phyloP scores from a whole-genome alignment of 208 protist genomes.

The Wallacemonas collosoma region DNA sequence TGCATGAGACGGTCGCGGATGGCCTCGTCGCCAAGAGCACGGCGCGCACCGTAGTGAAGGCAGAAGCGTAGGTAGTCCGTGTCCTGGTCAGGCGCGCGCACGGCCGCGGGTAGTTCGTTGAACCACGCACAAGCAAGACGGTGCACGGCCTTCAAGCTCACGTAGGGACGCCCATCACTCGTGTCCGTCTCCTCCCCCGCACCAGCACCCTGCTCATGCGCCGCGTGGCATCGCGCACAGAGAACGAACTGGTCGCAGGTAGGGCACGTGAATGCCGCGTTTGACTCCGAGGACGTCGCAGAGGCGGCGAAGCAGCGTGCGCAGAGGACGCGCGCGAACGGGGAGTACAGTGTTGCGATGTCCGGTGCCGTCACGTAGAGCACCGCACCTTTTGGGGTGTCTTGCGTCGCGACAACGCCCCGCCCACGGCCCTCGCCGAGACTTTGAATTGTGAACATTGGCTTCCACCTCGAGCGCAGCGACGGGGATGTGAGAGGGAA shows the following conservation, averaged over 20 bases:
- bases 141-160: constrained; percentile 37
- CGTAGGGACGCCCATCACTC: too few relatives aligned
- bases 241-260: constrained; percentile 76
- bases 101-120: constrained; percentile 54
- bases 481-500: not conserved
- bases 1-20: constrained; percentile 27
- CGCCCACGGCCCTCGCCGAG: constrained; percentile 36
- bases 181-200: too few relatives aligned
- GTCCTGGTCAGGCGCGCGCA: constrained; percentile 59
- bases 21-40: constrained; percentile 44
- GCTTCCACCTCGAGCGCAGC: not conserved
- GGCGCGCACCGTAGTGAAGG: constrained; percentile 60
- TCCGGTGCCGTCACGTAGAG: constrained; percentile 52
- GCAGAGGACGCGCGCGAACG: constrained; percentile 52
- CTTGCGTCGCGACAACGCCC: constrained; percentile 53
- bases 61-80: constrained; percentile 86
- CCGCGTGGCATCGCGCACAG: constrained; percentile 32
- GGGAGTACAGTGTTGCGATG: constrained; percentile 73
- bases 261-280: constrained; percentile 39
- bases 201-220: not conserved
- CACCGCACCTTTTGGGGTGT: constrained; percentile 32
- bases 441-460: constrained; percentile 5
- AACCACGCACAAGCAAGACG: constrained; percentile 67
- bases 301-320: constrained; percentile 50
- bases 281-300: not conserved